Base-by-base conservation (phyloP, 1,139 yeast genomes). In the Diutina pseudorugosa region DNA sequence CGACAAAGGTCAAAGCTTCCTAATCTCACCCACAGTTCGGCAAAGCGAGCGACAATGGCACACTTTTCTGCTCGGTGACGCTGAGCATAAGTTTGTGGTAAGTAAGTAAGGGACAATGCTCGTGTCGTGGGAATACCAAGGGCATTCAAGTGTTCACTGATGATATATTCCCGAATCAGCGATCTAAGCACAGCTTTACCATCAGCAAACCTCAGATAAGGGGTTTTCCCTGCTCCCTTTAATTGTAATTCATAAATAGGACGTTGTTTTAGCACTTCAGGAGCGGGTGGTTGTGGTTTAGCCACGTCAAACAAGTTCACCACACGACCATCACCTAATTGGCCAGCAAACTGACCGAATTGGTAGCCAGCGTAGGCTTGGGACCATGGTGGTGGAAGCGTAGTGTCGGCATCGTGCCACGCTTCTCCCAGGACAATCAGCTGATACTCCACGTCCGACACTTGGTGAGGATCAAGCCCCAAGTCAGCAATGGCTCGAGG, bases 301-400 rank as follows among this genome's bases (percentile, higher is more conserved):
- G 75, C 73, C 0, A 85, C 68, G 57, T 87, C 94, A 67, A 91
- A 90, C 51, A 93, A 69, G 61, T 85, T 88, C 8, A 83, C 76
- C 2, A 90, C 97, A 56, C 98, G 72, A 0, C 98, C 98, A 64
- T 93, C 98, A 4, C 98, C 98, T 57, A 93, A 70, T 65, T 93
- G 98, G 1, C 98, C 98, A 0, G 98, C 97, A 80, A 93, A 93
- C 59, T 79, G 82, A 2, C 98, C 98, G 71, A 93, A 93, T 63
- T 93, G 98, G 76, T 86, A 89, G 1, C 98, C 98, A 1, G 98
- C 96, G 65, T 93, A 93, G 0, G 94, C 88, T 65, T 85, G 91
- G 7, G 96, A 80, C 67, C 86, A 91, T 0, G 98, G 98, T 60
- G 80, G 80, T 0, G 86, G 77, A 3, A 23, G 19, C 19, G 71